Evolutionary conservation across 371 early-diverging fungal genomes (phyloP).

Genomic region (Chytridium lagenaria): DNA sequence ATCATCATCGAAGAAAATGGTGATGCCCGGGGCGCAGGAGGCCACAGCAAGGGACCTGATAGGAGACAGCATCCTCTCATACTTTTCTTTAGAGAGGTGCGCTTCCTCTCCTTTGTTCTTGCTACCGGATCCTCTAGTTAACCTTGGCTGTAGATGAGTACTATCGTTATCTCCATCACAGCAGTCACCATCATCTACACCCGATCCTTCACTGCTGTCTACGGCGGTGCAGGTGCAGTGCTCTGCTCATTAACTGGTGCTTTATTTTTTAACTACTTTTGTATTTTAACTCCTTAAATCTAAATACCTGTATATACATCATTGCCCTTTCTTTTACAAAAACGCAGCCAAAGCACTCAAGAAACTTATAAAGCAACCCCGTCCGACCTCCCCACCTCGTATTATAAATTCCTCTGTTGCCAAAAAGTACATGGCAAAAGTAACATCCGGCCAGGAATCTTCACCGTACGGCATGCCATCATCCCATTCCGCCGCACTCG

Average conservation of each 20-base stretch:
- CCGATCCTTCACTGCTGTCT: neutral
- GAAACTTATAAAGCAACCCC: neutral
- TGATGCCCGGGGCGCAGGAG: too few relatives aligned
- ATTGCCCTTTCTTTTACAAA: too few relatives aligned
- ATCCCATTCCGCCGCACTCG: neutral
- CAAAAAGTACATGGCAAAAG: conserved; percentile 1
- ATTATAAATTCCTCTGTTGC: neutral
- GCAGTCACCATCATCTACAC: neutral
- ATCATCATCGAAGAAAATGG: too few relatives aligned
- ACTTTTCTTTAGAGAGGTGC: too few relatives aligned
- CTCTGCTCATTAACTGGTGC: neutral
- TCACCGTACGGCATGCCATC: conserved; percentile 5
- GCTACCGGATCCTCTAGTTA: too few relatives aligned
- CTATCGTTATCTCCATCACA: neutral
- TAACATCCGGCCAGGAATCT: neutral
- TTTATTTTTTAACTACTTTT: neutral
- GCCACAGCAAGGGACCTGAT: too few relatives aligned
- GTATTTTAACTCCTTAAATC: too few relatives aligned
- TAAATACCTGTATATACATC: too few relatives aligned
- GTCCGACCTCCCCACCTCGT: neutral
- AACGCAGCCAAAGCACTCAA: neutral
- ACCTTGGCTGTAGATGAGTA: too few relatives aligned
- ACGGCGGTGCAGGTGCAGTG: neutral
- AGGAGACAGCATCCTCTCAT: too few relatives aligned
- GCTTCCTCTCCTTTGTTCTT: too few relatives aligned